These are phyloP conservation scores for Penicillium macrosclerotiorum DNA, from an alignment of 495 filamentous ascomycete species.

Conservation along the genomic window DNA sequence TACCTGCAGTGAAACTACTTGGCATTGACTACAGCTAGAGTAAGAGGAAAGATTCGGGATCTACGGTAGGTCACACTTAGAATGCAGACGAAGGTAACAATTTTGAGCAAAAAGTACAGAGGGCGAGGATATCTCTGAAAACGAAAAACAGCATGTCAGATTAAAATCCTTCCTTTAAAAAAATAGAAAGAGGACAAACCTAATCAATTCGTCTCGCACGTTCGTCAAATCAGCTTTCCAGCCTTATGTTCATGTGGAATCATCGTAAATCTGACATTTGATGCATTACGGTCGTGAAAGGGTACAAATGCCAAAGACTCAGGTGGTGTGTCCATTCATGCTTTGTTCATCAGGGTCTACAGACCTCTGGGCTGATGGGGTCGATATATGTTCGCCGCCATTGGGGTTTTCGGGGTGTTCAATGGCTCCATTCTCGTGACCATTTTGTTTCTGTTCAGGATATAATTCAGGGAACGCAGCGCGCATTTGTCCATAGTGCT, in stretches of 20 bases:
- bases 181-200: neutral
- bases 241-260: slow-evolving; percentile 1
- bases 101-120: neutral
- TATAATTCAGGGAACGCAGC: slow-evolving; percentile 26
- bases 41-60: no score
- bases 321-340: slow-evolving; percentile 12
- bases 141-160: neutral
- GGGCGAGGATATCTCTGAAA: neutral
- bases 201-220: neutral
- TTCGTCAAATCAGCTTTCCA: neutral
- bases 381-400: neutral
- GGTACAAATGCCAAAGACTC: neutral
- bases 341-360: neutral
- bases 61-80: no score
- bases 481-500: slow-evolving; percentile 26
- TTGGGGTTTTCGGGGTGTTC: neutral
- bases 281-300: slow-evolving; percentile 9
- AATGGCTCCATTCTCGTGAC: slow-evolving; percentile 2
- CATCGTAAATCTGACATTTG: slow-evolving; percentile 4
- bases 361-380: neutral
- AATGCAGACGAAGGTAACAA: neutral
- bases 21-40: no score
- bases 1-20: no score
- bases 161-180: neutral
- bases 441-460: neutral